Percentiles rank a stretch among this genome's conserved stretches.
phyloP scores from a whole-genome alignment of 805 yeast species.

The Metschnikowia kofuensis region DNA sequence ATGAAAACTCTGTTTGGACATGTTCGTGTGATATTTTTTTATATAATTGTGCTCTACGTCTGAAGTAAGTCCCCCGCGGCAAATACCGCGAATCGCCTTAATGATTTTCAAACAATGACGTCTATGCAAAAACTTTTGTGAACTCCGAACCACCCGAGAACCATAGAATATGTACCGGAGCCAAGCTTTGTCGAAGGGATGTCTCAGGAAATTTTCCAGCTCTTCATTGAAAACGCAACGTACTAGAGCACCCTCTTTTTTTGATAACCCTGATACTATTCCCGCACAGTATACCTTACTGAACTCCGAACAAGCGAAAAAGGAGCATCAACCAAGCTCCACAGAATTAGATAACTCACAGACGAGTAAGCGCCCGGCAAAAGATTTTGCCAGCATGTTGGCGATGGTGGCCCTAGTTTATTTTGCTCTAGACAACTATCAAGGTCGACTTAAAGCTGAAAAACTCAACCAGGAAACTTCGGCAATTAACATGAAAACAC shows the following conservation, averaged over 20 bases:
- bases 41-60: background rate
- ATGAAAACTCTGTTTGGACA: background rate
- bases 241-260: conserved; percentile 9
- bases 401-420: conserved; percentile 45
- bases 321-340: background rate
- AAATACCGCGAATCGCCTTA: background rate
- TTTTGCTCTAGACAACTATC: conserved; percentile 52
- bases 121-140: no score
- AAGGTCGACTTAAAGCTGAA: conserved; percentile 36
- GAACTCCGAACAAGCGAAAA: background rate
- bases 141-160: no score
- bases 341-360: background rate
- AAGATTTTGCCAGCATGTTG: conserved; percentile 40
- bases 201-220: background rate
- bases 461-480: conserved; percentile 33
- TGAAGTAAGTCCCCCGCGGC: background rate
- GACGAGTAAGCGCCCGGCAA: conserved; percentile 5
- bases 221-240: background rate
- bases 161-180: no score
- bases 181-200: no score
- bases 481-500: conserved; percentile 35
- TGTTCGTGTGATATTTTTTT: background rate
- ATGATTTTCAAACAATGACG: no score
- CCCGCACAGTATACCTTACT: conserved; percentile 8
- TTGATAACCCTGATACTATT: conserved; percentile 11